These are phyloP conservation scores for Didymella lethalis DNA, from an alignment of 2,329 filamentous ascomycete genomes.

Conservation along the genomic window DNA sequence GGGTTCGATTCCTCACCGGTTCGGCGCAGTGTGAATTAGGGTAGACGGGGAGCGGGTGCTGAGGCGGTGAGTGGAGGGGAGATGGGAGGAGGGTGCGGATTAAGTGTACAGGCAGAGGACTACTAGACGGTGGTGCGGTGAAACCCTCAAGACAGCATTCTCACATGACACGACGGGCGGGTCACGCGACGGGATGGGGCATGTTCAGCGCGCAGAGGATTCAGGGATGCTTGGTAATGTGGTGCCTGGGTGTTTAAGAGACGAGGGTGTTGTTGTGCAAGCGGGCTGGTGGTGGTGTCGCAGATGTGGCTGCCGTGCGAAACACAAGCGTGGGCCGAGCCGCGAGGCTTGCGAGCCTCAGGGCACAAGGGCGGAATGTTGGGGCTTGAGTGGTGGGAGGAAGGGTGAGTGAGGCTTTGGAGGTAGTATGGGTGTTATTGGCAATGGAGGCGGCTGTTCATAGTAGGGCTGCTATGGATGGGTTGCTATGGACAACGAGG, in stretches of 20 bases:
- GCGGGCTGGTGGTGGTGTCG: neutral
- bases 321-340: constrained; percentile 17
- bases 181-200: neutral
- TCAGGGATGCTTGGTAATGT: too few relatives aligned
- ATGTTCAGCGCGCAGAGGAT: too few relatives aligned
- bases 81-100: neutral
- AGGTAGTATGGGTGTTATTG: too few relatives aligned
- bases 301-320: neutral
- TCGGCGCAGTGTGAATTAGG: too few relatives aligned
- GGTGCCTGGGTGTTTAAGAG: too few relatives aligned
- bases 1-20: too few relatives aligned
- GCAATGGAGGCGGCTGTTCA: too few relatives aligned
- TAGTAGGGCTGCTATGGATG: neutral
- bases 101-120: neutral
- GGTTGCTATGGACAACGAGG: neutral
- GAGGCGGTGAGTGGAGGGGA: neutral
- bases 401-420: too few relatives aligned
- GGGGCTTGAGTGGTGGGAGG: too few relatives aligned
- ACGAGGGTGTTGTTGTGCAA: too few relatives aligned
- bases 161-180: constrained; percentile 24
- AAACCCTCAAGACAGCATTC: constrained; percentile 18
- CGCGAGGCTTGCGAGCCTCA: constrained; percentile 11
- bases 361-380: neutral
- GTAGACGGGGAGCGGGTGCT: too few relatives aligned
- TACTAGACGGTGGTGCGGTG: neutral